Conservation (phyloP, 805 yeast genomes). For the Barnettozyma populi region DNA sequence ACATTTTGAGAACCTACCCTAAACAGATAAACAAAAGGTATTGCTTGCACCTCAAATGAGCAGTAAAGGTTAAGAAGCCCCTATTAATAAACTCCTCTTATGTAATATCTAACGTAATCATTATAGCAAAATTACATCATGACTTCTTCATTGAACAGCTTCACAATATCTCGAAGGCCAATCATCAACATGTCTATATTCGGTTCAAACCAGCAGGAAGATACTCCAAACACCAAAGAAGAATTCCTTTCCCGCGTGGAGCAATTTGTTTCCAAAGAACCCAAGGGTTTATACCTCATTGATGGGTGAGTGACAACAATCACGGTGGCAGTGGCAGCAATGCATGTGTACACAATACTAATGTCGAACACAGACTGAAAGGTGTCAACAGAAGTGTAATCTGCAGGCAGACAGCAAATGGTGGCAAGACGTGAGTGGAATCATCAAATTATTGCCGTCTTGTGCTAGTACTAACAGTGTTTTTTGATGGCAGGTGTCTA, state of each 20-base stretch:
- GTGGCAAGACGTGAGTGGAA: constrained; percentile 34
- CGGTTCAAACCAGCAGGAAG: not conserved
- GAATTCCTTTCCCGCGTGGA: constrained; percentile 10
- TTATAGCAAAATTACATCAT: not conserved
- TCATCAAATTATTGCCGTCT: not conserved
- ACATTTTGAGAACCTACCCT: not conserved
- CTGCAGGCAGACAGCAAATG: constrained; percentile 38
- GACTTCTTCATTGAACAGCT: not conserved
- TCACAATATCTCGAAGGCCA: not conserved
- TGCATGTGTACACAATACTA: not conserved
- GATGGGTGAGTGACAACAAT: constrained; percentile 19
- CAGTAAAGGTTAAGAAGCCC: not conserved
- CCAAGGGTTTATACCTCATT: constrained; percentile 17
- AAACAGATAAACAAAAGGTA: not conserved
- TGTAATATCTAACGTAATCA: not conserved
- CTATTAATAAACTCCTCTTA: too few species aligned
- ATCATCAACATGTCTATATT: not conserved
- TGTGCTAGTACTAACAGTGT: too few species aligned
- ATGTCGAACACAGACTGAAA: constrained; percentile 11
- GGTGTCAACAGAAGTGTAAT: constrained; percentile 32
- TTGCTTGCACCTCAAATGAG: too few species aligned
- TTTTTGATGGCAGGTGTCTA: constrained; percentile 33
- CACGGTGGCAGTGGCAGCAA: not conserved
- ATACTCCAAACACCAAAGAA: not conserved
- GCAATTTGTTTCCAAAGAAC: constrained; percentile 11